A percentile compares a stretch with the other conserved stretches of the same genome.
phyloP scores from a whole-genome alignment of 345 rosid species.

The Brassica incana region DNA sequence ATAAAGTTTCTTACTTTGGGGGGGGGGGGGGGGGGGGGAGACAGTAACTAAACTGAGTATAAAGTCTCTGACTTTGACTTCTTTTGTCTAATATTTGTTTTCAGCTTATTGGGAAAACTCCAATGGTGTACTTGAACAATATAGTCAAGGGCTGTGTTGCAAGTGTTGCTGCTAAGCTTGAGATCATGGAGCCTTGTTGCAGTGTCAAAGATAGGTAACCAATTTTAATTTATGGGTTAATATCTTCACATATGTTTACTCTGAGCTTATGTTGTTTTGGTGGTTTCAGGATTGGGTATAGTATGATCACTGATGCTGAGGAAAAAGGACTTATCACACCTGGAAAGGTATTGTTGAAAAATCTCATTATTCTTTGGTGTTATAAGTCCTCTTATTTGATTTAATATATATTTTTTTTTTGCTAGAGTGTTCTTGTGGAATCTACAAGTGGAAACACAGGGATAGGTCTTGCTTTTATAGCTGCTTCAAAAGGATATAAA shows the following conservation, averaged over 20 bases:
- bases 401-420: not conserved
- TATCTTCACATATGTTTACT: constrained; percentile 13
- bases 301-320: constrained; percentile 47
- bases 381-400: not conserved
- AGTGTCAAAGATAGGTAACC: constrained; percentile 87
- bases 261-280: constrained; percentile 1
- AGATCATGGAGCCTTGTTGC: constrained; percentile 86
- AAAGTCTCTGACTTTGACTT: constrained; percentile 9
- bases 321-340: constrained; percentile 45
- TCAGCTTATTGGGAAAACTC: constrained; percentile 92
- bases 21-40: no score
- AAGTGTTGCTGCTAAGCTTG: constrained; percentile 92
- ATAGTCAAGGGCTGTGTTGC: constrained; percentile 80
- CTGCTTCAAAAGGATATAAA: constrained; percentile 80
- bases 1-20: not conserved
- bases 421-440: constrained; percentile 78
- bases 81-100: not conserved
- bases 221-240: not conserved
- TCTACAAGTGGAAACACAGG: constrained; percentile 96
- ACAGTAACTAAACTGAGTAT: not conserved
- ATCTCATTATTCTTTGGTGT: not conserved
- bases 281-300: constrained; percentile 74
- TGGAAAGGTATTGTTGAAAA: constrained; percentile 37
- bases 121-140: constrained; percentile 92
- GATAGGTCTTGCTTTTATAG: constrained; percentile 85